Evolutionary conservation across 2,329 filamentous ascomycete genomes (phyloP).

Genomic region (Phialophora verrucosa): DNA sequence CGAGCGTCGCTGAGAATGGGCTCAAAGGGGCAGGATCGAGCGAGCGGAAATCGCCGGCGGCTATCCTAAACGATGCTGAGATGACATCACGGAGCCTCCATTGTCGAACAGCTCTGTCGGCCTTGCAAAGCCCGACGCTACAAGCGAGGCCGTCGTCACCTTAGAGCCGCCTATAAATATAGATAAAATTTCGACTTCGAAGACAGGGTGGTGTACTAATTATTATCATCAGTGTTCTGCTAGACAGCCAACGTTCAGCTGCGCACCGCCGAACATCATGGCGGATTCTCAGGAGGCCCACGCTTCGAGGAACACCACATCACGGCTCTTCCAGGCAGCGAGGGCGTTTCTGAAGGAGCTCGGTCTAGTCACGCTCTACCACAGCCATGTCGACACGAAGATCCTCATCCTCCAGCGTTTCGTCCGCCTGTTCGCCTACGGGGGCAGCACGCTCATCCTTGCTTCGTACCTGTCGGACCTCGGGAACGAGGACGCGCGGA

Average conservation of each 20-base stretch:
- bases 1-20: neutral
- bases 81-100: neutral
- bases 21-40: neutral
- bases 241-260: neutral
- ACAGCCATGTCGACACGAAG: conserved; percentile 48
- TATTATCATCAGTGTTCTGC: neutral
- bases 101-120: neutral
- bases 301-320: neutral
- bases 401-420: conserved; percentile 51
- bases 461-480: conserved; percentile 66
- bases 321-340: conserved; percentile 13
- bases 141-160: neutral
- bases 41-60: neutral
- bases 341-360: conserved; percentile 41
- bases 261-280: neutral
- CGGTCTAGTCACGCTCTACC: conserved; percentile 48
- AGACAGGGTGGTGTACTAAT: no score
- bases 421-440: conserved; percentile 68
- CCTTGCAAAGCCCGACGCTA: neutral
- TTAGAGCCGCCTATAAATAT: neutral
- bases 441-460: conserved; percentile 64
- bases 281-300: conserved; percentile 5
- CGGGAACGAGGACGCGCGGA: conserved; percentile 61
- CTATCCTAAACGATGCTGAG: neutral
- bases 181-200: neutral